A percentile compares a stretch with the other conserved stretches of the same genome.
These are phyloP conservation scores for Cubamyces lactineus DNA, from an alignment of 768 basidiomycete genomes.

Conservation along the genomic window DNA sequence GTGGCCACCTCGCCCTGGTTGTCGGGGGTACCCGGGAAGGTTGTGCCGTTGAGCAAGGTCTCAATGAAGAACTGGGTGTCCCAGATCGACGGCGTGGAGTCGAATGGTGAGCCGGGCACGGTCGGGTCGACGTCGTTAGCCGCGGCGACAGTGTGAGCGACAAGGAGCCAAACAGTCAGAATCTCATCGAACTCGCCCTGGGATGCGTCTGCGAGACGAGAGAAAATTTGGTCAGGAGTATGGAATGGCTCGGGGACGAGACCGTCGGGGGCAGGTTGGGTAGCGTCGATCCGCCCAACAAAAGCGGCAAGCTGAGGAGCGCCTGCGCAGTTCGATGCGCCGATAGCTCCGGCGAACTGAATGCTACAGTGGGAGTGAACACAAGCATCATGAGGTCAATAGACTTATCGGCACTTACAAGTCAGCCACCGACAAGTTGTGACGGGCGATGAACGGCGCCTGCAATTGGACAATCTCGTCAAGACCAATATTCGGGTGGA, in stretches of 20 bases:
- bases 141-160: conserved; percentile 15
- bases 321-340: conserved; percentile 18
- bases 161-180: conserved; percentile 19
- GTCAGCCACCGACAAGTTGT: conserved; percentile 15
- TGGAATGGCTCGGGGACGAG: conserved; percentile 21
- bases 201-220: conserved; percentile 16
- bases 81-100: conserved; percentile 13
- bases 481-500: conserved; percentile 42
- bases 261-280: conserved; percentile 12
- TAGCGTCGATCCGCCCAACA: conserved; percentile 13
- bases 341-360: conserved; percentile 22
- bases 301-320: conserved; percentile 16
- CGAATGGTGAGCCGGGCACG: conserved; percentile 16
- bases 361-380: not conserved
- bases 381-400: not conserved
- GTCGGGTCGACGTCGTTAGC: conserved; percentile 23
- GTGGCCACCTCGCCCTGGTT: conserved; percentile 21
- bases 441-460: conserved; percentile 16
- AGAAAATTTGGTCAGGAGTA: conserved; percentile 25
- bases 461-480: conserved; percentile 25
- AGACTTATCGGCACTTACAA: not conserved
- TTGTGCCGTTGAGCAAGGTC: conserved; percentile 12
- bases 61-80: conserved; percentile 23
- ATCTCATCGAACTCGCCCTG: conserved; percentile 18
- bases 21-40: conserved; percentile 13